These are phyloP conservation scores for Dryadomyces quercivorus DNA, from an alignment of 2,329 filamentous ascomycete species.

Conservation along the genomic window DNA sequence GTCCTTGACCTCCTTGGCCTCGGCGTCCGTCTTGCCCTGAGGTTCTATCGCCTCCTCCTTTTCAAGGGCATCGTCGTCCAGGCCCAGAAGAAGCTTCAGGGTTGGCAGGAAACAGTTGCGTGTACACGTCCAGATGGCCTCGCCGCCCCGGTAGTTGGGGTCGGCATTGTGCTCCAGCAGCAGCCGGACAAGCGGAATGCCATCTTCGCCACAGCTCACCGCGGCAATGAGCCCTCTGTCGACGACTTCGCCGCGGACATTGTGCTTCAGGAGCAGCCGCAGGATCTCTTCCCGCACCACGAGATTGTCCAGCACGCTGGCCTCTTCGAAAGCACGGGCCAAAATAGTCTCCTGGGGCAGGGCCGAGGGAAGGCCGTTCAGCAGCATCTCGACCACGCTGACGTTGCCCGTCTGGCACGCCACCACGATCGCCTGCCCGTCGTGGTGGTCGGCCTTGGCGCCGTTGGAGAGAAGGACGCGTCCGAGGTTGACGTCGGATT, in stretches of 20 bases:
- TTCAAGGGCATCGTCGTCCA: conserved; percentile 15
- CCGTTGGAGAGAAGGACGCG: conserved; percentile 38
- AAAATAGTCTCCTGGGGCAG: conserved; percentile 29
- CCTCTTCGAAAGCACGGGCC: conserved; percentile 40
- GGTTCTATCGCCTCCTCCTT: conserved; percentile 8
- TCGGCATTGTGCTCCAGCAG: conserved; percentile 40
- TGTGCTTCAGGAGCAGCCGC: conserved; percentile 34
- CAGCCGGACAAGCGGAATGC: conserved; percentile 34
- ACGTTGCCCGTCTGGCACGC: conserved; percentile 38
- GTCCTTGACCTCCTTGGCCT: too few relatives aligned
- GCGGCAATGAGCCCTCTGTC: conserved; percentile 41
- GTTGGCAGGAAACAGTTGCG: conserved; percentile 36
- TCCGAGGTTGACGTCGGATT: conserved; percentile 39
- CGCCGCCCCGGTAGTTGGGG: conserved; percentile 41
- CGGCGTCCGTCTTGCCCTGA: too few relatives aligned
- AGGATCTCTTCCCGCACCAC: conserved; percentile 36
- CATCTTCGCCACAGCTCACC: conserved; percentile 36
- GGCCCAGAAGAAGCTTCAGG: conserved; percentile 37
- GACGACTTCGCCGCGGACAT: conserved; percentile 37
- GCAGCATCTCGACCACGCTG: conserved; percentile 36
- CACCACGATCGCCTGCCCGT: conserved; percentile 41
- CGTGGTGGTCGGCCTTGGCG: conserved; percentile 35
- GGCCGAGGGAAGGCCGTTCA: conserved; percentile 24
- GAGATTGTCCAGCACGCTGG: conserved; percentile 38
- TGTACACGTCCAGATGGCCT: conserved; percentile 42